These are phyloP conservation scores for Fusarium pseudonygamai DNA, from an alignment of 2,329 filamentous ascomycete genomes.

Conservation along the genomic window DNA sequence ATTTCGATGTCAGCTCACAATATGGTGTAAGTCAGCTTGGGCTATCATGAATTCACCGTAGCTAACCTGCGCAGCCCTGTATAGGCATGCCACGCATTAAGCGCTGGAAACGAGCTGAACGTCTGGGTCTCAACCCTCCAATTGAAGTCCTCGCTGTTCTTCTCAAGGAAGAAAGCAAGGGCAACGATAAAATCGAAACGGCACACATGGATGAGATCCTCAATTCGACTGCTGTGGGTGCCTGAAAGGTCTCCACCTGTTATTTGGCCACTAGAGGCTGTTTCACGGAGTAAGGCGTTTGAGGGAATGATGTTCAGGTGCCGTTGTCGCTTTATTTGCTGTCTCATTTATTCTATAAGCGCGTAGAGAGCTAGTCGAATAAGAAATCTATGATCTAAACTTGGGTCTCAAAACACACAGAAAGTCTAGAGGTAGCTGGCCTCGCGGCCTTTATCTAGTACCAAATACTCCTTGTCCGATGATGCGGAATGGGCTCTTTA, in stretches of 20 bases:
- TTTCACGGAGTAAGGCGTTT: conserved; percentile 38
- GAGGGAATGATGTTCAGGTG: conserved; percentile 20
- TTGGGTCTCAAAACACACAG: conserved; percentile 2
- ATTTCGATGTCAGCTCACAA: conserved; percentile 91
- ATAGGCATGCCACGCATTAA: conserved; percentile 83
- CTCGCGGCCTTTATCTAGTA: conserved; percentile 64
- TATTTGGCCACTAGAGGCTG: conserved; percentile 11
- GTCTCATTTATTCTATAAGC: conserved; percentile 26
- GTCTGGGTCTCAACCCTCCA: conserved; percentile 84
- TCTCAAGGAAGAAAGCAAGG: conserved; percentile 72
- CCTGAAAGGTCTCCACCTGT: conserved; percentile 33
- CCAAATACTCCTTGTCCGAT: conserved; percentile 94
- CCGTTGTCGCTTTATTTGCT: conserved; percentile 32
- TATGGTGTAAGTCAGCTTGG: conserved; percentile 79
- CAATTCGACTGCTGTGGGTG: conserved; percentile 57
- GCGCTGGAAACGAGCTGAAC: conserved; percentile 88
- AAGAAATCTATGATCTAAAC: conserved; percentile 33
- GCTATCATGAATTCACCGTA: background rate
- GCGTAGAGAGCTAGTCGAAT: conserved; percentile 8
- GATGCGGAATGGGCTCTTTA: conserved; percentile 73
- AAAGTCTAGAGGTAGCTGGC: conserved; percentile 10
- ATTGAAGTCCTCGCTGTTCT: conserved; percentile 90
- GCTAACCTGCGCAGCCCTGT: conserved; percentile 68
- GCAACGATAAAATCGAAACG: conserved; percentile 64
- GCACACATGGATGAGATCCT: conserved; percentile 79